Evolutionary conservation across 2,329 filamentous ascomycete species (phyloP).

Genomic region (Bisporella sp.): DNA sequence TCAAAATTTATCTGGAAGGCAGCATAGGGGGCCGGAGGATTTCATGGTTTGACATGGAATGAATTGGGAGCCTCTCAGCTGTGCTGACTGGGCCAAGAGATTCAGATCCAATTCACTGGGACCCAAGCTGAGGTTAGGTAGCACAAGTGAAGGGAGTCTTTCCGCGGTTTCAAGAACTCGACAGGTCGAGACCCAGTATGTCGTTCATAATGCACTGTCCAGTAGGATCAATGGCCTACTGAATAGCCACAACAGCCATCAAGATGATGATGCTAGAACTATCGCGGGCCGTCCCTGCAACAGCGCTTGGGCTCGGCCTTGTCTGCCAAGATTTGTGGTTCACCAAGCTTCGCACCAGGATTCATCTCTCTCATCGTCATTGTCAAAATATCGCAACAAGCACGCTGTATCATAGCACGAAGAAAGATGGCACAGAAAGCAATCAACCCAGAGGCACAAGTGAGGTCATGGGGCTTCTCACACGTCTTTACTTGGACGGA

Average conservation of each 20-base stretch:
- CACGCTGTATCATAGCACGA: not conserved
- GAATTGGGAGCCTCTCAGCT: too few species aligned
- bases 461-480: constrained; percentile 61
- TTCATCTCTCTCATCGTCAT: not conserved
- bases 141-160: too few species aligned
- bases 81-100: too few species aligned
- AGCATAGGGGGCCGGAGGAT: too few species aligned
- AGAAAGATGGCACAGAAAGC: constrained; percentile 27
- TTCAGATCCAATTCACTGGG: too few species aligned
- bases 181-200: too few species aligned
- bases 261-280: not conserved
- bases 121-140: too few species aligned
- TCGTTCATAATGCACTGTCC: too few species aligned
- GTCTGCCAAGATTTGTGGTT: too few species aligned
- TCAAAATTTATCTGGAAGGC: not conserved
- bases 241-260: not conserved
- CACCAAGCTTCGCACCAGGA: not conserved
- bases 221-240: too few species aligned
- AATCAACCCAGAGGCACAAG: constrained; percentile 49
- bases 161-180: too few species aligned
- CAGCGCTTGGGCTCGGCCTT: not conserved
- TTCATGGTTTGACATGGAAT: too few species aligned
- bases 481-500: constrained; percentile 70
- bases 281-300: not conserved
- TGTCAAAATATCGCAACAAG: not conserved